Conservation (phyloP, 129 eudicot species). For the Flaveria bidentis region DNA sequence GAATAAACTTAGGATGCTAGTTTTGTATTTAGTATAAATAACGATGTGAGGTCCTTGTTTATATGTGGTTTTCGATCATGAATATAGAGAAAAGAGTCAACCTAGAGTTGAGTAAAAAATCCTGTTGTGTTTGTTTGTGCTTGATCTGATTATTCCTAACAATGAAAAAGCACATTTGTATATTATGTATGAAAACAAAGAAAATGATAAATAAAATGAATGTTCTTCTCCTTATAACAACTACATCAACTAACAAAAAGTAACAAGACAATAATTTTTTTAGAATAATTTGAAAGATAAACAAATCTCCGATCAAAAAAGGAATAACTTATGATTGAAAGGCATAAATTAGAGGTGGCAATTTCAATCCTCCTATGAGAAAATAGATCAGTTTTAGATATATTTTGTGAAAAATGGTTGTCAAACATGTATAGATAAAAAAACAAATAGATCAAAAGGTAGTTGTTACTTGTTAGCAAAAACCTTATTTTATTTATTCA, state of each 20-base stretch:
- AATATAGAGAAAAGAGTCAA: too few relatives aligned
- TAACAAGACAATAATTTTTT: neutral
- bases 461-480: neutral
- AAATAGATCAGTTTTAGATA: conserved; percentile 6
- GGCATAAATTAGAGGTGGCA: neutral
- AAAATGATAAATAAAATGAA: neutral
- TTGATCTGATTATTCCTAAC: too few relatives aligned
- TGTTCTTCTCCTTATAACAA: neutral
- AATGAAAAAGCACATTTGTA: neutral
- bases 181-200: neutral
- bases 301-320: neutral
- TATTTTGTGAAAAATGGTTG: neutral
- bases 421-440: neutral
- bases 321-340: neutral
- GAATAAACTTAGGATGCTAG: too few relatives aligned
- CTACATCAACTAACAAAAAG: neutral
- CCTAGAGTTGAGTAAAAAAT: too few relatives aligned
- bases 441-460: neutral
- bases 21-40: too few relatives aligned
- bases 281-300: neutral
- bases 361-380: neutral
- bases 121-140: too few relatives aligned
- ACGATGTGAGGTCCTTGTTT: too few relatives aligned
- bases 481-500: neutral
- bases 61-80: too few relatives aligned